A percentile compares a stretch with the other conserved stretches of the same genome.
Evolutionary conservation across 331 rosid species (phyloP).

Genomic region (Arachis monticola): DNA sequence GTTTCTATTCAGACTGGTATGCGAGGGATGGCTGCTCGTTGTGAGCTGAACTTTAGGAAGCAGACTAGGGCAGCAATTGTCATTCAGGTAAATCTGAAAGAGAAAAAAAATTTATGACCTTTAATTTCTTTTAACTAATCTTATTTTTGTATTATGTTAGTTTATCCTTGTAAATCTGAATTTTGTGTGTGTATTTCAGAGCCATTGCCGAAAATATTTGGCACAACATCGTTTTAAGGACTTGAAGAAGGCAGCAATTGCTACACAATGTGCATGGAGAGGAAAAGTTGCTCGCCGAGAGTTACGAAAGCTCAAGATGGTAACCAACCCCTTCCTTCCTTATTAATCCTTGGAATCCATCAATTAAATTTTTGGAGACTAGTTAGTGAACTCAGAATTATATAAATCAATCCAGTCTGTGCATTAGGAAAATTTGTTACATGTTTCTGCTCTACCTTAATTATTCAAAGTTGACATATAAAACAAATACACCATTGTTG

Average conservation of each 20-base stretch:
- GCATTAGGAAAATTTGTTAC: no score
- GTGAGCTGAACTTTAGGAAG: constrained; percentile 80
- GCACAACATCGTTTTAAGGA: constrained; percentile 64
- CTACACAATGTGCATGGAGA: constrained; percentile 94
- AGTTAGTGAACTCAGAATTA: constrained; percentile 21
- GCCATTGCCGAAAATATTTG: constrained; percentile 80
- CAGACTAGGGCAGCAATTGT: constrained; percentile 86
- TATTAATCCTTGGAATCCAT: constrained; percentile 22
- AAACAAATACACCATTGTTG: constrained; percentile 24
- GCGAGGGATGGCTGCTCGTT: constrained; percentile 92
- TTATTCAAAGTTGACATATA: not conserved
- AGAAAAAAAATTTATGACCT: constrained; percentile 16
- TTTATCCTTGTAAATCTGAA: constrained; percentile 29
- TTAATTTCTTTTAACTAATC: constrained; percentile 1
- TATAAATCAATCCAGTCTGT: not conserved
- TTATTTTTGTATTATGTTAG: constrained; percentile 4
- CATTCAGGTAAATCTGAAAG: constrained; percentile 72
- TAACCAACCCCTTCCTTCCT: constrained; percentile 39
- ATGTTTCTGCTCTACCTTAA: no score
- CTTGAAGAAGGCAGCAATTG: constrained; percentile 83
- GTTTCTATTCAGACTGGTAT: constrained; percentile 85
- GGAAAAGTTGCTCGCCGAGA: constrained; percentile 92
- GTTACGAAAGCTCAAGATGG: constrained; percentile 90
- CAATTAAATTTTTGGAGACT: not conserved
- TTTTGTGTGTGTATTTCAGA: constrained; percentile 63